phyloP scores from a whole-genome alignment of 2,329 filamentous ascomycete genomes.

The Aspergillus eucalypticola region DNA sequence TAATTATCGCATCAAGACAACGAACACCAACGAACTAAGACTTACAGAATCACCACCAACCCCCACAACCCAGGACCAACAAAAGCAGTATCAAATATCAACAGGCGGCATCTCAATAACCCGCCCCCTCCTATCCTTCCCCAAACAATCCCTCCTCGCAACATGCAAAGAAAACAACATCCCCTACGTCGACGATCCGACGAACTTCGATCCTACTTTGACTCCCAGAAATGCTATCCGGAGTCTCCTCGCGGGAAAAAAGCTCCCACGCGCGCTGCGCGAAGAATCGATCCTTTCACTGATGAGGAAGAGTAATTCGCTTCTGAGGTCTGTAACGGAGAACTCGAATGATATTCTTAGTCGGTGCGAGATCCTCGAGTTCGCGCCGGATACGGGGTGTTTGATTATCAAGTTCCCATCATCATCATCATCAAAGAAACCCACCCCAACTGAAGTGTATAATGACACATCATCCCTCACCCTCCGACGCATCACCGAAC shows the following conservation, averaged over 20 bases:
- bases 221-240: constrained; percentile 82
- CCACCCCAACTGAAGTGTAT: constrained; percentile 6
- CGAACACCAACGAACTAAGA: neutral
- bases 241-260: constrained; percentile 59
- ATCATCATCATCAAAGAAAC: constrained; percentile 1
- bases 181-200: constrained; percentile 80
- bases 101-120: constrained; percentile 39
- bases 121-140: constrained; percentile 49
- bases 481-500: constrained; percentile 50
- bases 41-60: neutral
- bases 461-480: constrained; percentile 44
- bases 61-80: neutral
- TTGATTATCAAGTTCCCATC: constrained; percentile 31
- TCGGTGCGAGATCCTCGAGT: constrained; percentile 31
- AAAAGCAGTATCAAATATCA: constrained; percentile 21
- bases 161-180: constrained; percentile 69
- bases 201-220: constrained; percentile 74
- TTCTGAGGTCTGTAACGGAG: constrained; percentile 48
- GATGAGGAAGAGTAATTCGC: constrained; percentile 53
- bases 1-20: neutral
- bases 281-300: constrained; percentile 65
- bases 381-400: constrained; percentile 38
- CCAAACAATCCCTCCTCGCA: constrained; percentile 65
- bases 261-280: constrained; percentile 69
- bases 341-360: constrained; percentile 58